Base-by-base conservation (phyloP, 2,329 filamentous ascomycete species). In the Sphaerostilbella broomeana region DNA sequence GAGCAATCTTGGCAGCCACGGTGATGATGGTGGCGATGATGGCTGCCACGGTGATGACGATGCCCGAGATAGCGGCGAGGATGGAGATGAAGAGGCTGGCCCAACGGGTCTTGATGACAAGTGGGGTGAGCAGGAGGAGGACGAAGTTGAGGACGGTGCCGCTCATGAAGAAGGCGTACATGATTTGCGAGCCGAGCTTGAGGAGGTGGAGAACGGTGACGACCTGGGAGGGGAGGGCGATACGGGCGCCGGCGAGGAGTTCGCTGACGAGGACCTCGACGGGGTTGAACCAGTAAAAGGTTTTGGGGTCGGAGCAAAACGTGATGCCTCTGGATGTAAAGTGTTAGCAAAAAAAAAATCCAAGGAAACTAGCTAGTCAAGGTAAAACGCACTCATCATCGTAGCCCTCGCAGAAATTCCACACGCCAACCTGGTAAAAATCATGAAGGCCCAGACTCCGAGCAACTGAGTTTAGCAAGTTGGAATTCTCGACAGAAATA, bases 321-420 rank as follows among this genome's bases (percentile, higher is more conserved):
- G 86, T 90, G 46, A 92, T 79, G 25, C 85, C 85, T 51, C 80
- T 72, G 44, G 15, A 17, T 13, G 8, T 12, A 6, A 17, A 34
- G 10, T 9, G 29, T 36, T n/a, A 36, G 33, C 11, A 10, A 37
- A n/a, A n/a, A n/a, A n/a, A n/a, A n/a, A n/a, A n/a, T n/a, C n/a
- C n/a, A n/a, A n/a, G n/a, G n/a, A n/a, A n/a, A n/a, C n/a, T n/a
- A n/a, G n/a, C n/a, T n/a, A n/a, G n/a, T n/a, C n/a, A 4, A 38
- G 17, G 16, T 17, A 16, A 5, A 12, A 58, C 70, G 39, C 57
- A 75, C 62, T 81, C 70, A 51, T 75, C 72, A 40, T 77, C 68
- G 61, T 89, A 94, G 15, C 89, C 89, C 60, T 94, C 86, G 62
- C 90, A 97, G 60, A 84, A 95, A 44, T 81, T 83, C 90, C 90